Evolutionary conservation across 257 asterid genomes (phyloP).

Genomic region (Solanum chilense): DNA sequence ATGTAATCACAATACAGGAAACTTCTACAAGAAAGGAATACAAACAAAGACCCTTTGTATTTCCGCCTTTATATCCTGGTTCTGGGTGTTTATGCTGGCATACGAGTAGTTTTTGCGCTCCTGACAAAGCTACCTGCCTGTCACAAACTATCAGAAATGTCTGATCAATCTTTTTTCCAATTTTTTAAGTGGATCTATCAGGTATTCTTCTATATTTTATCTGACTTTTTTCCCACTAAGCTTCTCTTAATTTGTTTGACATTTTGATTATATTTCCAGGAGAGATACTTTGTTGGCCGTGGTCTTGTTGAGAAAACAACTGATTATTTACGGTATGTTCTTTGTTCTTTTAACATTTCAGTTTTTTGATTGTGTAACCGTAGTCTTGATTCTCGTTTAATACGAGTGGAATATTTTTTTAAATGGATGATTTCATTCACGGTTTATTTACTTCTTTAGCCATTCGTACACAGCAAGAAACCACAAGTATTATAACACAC

Average conservation of each 20-base stretch:
- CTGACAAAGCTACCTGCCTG: conserved; percentile 76
- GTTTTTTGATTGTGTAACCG: neutral
- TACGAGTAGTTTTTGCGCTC: conserved; percentile 58
- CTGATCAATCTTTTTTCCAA: conserved; percentile 90
- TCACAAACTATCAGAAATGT: conserved; percentile 78
- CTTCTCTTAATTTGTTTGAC: neutral
- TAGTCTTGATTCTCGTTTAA: neutral
- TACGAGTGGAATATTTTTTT: neutral
- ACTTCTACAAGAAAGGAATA: conserved; percentile 58
- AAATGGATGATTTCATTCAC: neutral
- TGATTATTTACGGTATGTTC: conserved; percentile 70
- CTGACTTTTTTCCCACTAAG: neutral
- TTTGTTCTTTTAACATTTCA: neutral
- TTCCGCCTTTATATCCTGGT: conserved; percentile 87
- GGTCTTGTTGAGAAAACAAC: conserved; percentile 90
- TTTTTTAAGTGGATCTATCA: conserved; percentile 97
- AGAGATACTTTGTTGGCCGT: conserved; percentile 97
- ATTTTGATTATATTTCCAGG: conserved; percentile 39
- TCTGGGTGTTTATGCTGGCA: conserved; percentile 85
- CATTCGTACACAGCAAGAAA: neutral
- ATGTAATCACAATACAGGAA: conserved; percentile 44
- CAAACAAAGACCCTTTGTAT: conserved; percentile 46
- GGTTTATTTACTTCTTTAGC: neutral
- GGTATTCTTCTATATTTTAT: conserved; percentile 25
- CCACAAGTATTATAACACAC: neutral